Conservation (phyloP, 2,329 filamentous ascomycete species). For the Diaporthe capsici region DNA sequence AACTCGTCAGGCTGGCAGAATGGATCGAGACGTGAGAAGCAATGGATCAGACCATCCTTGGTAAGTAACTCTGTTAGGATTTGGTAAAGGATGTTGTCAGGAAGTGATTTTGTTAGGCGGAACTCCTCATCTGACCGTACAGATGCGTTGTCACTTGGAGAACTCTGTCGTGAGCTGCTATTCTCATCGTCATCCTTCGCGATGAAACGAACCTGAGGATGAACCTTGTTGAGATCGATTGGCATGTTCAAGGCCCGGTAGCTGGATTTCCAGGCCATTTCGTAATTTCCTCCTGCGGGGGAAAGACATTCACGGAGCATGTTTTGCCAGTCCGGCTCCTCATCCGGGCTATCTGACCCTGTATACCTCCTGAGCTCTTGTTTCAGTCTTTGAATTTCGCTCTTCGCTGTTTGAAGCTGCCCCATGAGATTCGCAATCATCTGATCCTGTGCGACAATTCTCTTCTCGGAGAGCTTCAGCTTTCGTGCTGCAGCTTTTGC, state of each 20-base stretch:
- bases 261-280: conserved; percentile 11
- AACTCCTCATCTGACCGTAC: background rate
- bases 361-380: background rate
- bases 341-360: background rate
- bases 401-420: background rate
- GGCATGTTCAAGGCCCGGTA: conserved; percentile 31
- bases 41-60: conserved; percentile 23
- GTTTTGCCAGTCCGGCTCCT: background rate
- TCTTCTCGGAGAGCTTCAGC: background rate
- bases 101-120: background rate
- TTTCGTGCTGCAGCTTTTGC: background rate
- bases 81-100: background rate
- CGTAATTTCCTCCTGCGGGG: background rate
- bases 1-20: background rate
- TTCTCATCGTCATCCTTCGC: background rate
- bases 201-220: conserved; percentile 25
- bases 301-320: background rate
- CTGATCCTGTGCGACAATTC: background rate
- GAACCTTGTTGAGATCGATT: background rate
- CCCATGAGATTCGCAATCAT: background rate
- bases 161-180: background rate
- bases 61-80: conserved; percentile 25
- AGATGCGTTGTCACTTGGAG: background rate
- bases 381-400: background rate
- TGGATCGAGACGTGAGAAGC: conserved; percentile 27